These are phyloP conservation scores for Diacronema lutheri DNA, from an alignment of 78 protist species.

Conservation along the genomic window DNA sequence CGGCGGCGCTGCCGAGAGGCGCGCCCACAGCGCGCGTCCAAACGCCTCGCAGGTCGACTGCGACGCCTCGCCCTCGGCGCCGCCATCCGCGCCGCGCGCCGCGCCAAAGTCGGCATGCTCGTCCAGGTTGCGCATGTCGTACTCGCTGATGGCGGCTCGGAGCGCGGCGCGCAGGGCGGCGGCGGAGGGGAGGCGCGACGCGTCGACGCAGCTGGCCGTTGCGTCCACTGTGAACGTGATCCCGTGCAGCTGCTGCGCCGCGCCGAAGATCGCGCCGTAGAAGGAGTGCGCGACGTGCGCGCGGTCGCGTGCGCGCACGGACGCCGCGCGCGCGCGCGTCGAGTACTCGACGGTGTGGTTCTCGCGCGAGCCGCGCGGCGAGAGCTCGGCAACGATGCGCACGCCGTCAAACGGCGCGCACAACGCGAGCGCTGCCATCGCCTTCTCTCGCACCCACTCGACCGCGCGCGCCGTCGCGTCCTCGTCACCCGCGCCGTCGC, in stretches of 20 bases:
- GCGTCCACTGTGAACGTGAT: neutral
- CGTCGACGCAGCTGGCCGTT: neutral
- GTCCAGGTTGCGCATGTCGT: neutral
- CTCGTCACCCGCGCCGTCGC: too few species aligned
- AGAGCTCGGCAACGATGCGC: too few species aligned
- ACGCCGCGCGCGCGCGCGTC: too few species aligned
- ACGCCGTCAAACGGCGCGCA: too few species aligned
- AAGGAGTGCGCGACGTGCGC: neutral
- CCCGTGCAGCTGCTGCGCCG: constrained; percentile 7
- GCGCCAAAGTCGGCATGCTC: neutral
- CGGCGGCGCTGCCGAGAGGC: neutral
- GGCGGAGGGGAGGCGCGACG: too few species aligned
- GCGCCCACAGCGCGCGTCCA: neutral
- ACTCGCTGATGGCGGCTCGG: neutral
- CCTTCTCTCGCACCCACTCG: too few species aligned
- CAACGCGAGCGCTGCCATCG: too few species aligned
- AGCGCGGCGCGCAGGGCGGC: neutral
- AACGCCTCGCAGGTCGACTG: neutral
- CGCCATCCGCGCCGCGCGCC: too few species aligned
- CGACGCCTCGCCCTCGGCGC: too few species aligned
- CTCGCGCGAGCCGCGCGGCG: too few species aligned
- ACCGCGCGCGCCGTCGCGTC: too few species aligned
- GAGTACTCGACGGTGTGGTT: too few species aligned
- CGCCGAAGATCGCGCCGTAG: neutral
- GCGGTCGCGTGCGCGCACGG: neutral